Conservation (phyloP, 1,139 yeast genomes). For the Suhomyces chickasaworum region DNA sequence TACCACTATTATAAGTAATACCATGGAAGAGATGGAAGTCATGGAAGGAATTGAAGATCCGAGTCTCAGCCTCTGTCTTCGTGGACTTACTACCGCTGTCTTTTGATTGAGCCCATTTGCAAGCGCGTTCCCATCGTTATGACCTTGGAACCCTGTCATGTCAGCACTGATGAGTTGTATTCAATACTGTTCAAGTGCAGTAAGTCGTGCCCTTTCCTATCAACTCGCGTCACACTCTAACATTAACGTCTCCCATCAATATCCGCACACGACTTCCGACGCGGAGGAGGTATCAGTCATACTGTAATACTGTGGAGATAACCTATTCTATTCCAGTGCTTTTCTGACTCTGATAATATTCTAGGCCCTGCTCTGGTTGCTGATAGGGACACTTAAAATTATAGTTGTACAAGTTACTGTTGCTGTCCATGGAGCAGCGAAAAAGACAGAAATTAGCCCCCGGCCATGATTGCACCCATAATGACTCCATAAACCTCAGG, state of each 20-base stretch:
- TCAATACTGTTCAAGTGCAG: not conserved
- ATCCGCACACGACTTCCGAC: not conserved
- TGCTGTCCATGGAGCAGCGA: not conserved
- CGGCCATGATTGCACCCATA: not conserved
- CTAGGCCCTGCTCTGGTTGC: not conserved
- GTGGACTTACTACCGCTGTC: not conserved
- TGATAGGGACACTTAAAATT: not conserved
- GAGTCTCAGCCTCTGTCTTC: not conserved
- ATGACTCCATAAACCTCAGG: not conserved
- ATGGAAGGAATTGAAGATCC: not conserved
- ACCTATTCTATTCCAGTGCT: not conserved
- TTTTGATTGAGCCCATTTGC: not conserved
- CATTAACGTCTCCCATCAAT: not conserved
- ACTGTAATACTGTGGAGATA: not conserved
- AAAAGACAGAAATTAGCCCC: not conserved
- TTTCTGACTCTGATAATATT: not conserved
- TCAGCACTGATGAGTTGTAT: not conserved
- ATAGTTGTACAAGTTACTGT: not conserved
- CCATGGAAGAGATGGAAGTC: conserved; percentile 1
- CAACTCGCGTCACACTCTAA: not conserved
- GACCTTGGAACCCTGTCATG: not conserved
- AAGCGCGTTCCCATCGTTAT: not conserved
- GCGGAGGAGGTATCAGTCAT: not conserved
- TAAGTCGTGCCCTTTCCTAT: not conserved
- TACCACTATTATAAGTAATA: conserved; percentile 8